A percentile compares a stretch with the other conserved stretches of the same genome.
These are phyloP conservation scores for Verticillium albo-atrum DNA, from an alignment of 2,329 filamentous ascomycete species.

Conservation along the genomic window DNA sequence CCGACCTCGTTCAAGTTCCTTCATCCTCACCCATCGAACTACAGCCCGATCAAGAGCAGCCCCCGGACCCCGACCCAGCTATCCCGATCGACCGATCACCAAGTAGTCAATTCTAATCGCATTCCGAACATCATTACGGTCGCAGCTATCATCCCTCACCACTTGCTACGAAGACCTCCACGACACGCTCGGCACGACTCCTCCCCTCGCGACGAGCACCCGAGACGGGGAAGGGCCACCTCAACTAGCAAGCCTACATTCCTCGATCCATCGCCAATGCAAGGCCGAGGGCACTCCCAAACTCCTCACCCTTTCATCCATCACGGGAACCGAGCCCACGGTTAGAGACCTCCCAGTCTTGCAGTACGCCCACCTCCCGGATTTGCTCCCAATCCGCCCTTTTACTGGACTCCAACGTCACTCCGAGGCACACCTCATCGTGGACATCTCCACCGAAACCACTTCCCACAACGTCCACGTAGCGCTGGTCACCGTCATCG, in stretches of 20 bases:
- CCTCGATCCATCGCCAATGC: not conserved
- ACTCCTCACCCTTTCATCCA: not conserved
- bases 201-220: not conserved
- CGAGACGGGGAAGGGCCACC: not conserved
- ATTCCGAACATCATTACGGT: not conserved
- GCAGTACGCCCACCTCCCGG: not conserved
- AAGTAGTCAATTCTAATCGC: not conserved
- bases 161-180: not conserved
- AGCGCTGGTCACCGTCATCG: not conserved
- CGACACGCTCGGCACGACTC: not conserved
- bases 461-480: not conserved
- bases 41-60: not conserved
- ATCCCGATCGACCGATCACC: not conserved
- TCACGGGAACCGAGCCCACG: not conserved
- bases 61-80: not conserved
- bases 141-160: not conserved
- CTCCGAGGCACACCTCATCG: not conserved
- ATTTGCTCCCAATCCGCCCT: not conserved
- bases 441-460: not conserved
- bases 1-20: constrained; percentile 1
- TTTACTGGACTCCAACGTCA: not conserved
- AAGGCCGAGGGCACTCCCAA: not conserved
- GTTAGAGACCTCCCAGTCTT: not conserved
- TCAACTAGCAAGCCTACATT: not conserved
- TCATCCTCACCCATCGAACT: not conserved